Evolutionary conservation across 2,329 filamentous ascomycete species (phyloP).

Genomic region (Acrocalymma vagum): DNA sequence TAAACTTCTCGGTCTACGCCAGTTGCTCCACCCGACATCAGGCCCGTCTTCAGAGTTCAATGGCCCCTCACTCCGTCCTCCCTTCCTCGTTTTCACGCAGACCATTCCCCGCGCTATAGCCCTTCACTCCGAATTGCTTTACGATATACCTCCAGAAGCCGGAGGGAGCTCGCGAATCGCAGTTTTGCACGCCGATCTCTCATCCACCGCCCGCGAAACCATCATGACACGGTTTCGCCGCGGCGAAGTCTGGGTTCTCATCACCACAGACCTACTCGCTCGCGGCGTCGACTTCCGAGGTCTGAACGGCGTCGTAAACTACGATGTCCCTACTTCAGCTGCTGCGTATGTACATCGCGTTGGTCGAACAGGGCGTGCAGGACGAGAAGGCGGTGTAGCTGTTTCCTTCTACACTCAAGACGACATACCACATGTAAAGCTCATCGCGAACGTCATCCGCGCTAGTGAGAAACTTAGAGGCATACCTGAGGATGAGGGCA

Average conservation of each 20-base stretch:
- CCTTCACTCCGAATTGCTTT: constrained; percentile 87
- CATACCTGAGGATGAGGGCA: constrained; percentile 50
- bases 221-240: constrained; percentile 91
- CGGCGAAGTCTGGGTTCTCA: constrained; percentile 94
- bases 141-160: constrained; percentile 90
- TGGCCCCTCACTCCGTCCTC: constrained; percentile 72
- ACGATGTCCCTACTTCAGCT: constrained; percentile 91
- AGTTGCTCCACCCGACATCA: constrained; percentile 81
- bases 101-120: constrained; percentile 91
- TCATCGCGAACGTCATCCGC: constrained; percentile 90
- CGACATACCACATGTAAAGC: constrained; percentile 88
- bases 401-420: constrained; percentile 97
- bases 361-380: constrained; percentile 88
- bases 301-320: constrained; percentile 96
- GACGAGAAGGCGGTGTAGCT: constrained; percentile 84
- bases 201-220: constrained; percentile 75
- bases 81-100: constrained; percentile 95
- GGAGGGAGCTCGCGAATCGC: constrained; percentile 86
- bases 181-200: constrained; percentile 86
- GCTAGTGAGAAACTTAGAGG: constrained; percentile 76
- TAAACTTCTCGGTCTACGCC: constrained; percentile 89
- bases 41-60: constrained; percentile 60
- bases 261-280: constrained; percentile 92
- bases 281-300: constrained; percentile 95
- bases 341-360: constrained; percentile 94